These are phyloP conservation scores for Fusarium sublunatum DNA, from an alignment of 2,329 filamentous ascomycete genomes.

Conservation along the genomic window DNA sequence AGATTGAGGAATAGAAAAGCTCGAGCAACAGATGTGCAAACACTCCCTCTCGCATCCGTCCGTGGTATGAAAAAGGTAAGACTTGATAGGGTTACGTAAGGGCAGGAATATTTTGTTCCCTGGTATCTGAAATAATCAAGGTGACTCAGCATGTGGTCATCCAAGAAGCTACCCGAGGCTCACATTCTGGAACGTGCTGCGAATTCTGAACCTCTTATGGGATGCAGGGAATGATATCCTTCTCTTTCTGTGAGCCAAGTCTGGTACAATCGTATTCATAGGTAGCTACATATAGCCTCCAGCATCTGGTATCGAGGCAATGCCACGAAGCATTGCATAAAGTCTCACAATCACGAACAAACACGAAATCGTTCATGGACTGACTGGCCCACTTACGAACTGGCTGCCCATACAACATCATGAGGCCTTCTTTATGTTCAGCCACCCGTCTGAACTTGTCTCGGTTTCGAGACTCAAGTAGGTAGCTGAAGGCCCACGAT, in stretches of 20 bases:
- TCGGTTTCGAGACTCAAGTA: constrained; percentile 16
- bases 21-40: constrained; percentile 1
- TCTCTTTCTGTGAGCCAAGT: neutral
- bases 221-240: neutral
- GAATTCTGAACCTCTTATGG: neutral
- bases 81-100: neutral
- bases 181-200: too few species aligned
- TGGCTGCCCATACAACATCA: constrained; percentile 6
- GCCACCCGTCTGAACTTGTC: constrained; percentile 29
- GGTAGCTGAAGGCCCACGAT: constrained; percentile 20
- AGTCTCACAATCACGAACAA: constrained; percentile 35
- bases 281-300: constrained; percentile 11
- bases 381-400: constrained; percentile 20
- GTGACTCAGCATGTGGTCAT: neutral
- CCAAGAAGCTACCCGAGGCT: neutral
- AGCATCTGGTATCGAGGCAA: constrained; percentile 27
- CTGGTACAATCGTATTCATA: constrained; percentile 20
- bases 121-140: neutral
- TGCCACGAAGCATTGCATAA: constrained; percentile 50
- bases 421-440: constrained; percentile 37
- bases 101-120: neutral
- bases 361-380: constrained; percentile 19
- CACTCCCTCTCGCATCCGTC: neutral
- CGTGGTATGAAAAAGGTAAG: neutral
- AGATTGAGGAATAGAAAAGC: constrained; percentile 12